Evolutionary conservation across 768 basidiomycete species (phyloP).

Genomic region (Mycena vulgaris): DNA sequence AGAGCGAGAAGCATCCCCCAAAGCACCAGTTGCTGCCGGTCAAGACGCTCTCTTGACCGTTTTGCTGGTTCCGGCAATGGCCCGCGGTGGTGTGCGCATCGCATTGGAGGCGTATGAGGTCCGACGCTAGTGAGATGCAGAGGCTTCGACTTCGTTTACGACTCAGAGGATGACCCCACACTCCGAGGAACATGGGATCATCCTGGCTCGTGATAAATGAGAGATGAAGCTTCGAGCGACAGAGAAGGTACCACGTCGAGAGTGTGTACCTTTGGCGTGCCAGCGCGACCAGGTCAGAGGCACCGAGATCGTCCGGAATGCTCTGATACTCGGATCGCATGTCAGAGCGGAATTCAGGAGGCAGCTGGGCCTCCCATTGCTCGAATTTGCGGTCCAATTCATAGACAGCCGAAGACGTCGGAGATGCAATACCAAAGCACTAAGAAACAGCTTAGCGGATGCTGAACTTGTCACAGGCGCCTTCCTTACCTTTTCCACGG

Average conservation of each 20-base stretch:
- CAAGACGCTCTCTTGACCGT: slow-evolving; percentile 40
- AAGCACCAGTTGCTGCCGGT: slow-evolving; percentile 58
- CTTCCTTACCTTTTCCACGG: slow-evolving; percentile 56
- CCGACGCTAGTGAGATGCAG: slow-evolving; percentile 57
- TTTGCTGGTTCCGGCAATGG: slow-evolving; percentile 41
- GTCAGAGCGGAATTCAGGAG: slow-evolving; percentile 57
- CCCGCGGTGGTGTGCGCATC: slow-evolving; percentile 51
- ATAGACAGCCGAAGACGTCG: slow-evolving; percentile 54
- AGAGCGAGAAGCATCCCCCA: slow-evolving; percentile 60
- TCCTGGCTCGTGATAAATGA: slow-evolving; percentile 55
- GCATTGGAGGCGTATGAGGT: slow-evolving; percentile 61
- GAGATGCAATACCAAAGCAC: slow-evolving; percentile 55
- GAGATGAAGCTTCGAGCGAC: slow-evolving; percentile 62
- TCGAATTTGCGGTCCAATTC: slow-evolving; percentile 60
- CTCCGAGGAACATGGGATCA: slow-evolving; percentile 32
- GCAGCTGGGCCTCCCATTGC: slow-evolving; percentile 60
- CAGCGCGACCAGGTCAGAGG: slow-evolving; percentile 50
- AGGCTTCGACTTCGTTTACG: slow-evolving; percentile 53
- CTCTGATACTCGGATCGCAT: slow-evolving; percentile 44
- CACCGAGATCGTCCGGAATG: slow-evolving; percentile 42
- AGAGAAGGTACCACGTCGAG: slow-evolving; percentile 63
- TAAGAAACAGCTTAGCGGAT: slow-evolving; percentile 30
- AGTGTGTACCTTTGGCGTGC: slow-evolving; percentile 61
- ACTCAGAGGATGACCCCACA: slow-evolving; percentile 44
- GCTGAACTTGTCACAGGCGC: background rate